phyloP scores from a whole-genome alignment of 2,329 filamentous ascomycete species.

The Trichothecium roseum region DNA sequence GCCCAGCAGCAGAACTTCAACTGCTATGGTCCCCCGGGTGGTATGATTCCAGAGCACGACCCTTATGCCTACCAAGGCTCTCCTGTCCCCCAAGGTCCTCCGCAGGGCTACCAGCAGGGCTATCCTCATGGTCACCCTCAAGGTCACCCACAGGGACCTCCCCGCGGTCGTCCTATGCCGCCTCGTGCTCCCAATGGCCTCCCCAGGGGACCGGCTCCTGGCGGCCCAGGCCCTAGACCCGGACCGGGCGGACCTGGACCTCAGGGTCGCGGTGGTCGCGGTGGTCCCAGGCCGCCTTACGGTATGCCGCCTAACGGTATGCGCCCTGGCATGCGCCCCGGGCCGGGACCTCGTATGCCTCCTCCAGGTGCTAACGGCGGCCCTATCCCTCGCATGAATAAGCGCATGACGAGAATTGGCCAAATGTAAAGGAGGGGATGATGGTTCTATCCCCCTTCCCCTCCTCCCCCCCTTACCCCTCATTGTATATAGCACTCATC shows the following conservation, averaged over 20 bases:
- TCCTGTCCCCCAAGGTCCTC: neutral
- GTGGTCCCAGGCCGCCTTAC: conserved; percentile 13
- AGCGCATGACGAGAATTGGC: conserved; percentile 50
- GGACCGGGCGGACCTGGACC: conserved; percentile 10
- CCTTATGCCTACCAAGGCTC: neutral
- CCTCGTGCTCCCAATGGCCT: conserved; percentile 5
- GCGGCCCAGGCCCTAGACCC: conserved; percentile 6
- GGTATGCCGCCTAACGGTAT: conserved; percentile 11
- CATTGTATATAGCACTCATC: too few species aligned
- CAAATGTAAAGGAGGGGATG: conserved; percentile 33
- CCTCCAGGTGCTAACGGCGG: neutral
- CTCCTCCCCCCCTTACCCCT: too few species aligned
- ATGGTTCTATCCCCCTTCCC: too few species aligned
- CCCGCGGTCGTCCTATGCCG: neutral
- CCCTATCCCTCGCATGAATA: conserved; percentile 41
- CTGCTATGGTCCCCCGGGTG: neutral
- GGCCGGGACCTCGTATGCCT: conserved; percentile 4
- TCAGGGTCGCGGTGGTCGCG: conserved; percentile 7
- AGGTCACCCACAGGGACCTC: conserved; percentile 1
- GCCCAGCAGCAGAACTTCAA: conserved; percentile 7
- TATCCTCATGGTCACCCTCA: neutral
- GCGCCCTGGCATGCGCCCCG: conserved; percentile 8
- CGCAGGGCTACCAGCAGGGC: neutral
- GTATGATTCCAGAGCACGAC: neutral
- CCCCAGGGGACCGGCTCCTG: conserved; percentile 14